Evolutionary conservation across 306 rosid genomes (phyloP), one percentile per base, ranked within the genome.

Genomic region (Luffa acutangula): DNA sequence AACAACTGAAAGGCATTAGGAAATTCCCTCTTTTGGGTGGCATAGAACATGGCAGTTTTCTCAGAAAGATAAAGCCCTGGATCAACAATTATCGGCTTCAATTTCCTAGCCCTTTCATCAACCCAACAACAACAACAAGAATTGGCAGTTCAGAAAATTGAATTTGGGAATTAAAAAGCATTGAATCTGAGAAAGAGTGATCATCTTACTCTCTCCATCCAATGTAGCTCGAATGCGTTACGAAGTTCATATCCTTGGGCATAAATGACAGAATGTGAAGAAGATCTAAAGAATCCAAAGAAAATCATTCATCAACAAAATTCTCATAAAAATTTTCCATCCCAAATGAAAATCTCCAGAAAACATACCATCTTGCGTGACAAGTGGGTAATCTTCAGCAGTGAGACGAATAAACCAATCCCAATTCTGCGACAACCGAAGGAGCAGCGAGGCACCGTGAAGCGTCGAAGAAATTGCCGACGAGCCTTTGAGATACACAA

Each of bases 121-220:
- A 36, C 37, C 49, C 31, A 72, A 67, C 52, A 65, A 64, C 59
- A 70, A 46, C 48, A 51, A 48, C 57, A 45, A 46, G 15, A 33
- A 15, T 51, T 74, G 54, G 39, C 6, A 46, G n/a, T 13, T 45
- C 58, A 72, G 76, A 13, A 46, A 20, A 11, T 46, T 43, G 2
- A 41, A 39, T 1, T 18, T 33, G 3, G 41, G 7, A 43, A 13
- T 13, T 14, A 31, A 31, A 76, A 77, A 2, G 25, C n/a, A 53
- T 41, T 4, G 58, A 63, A 83, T 75, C 49, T 52, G 48, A 65
- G 63, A 77, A 67, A 42, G 42, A 25, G 57, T 25, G 48, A n/a
- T 39, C 25, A 11, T 41, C 98, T 75, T 91, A 95, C 99, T 95
- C 97, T 91, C 84, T 93, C 97, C 97, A 93, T 31, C 99, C 97